Percentiles rank a stretch among this genome's conserved stretches.
Evolutionary conservation across 2,329 filamentous ascomycete species (phyloP).

Genomic region (Penicillium decumbens): DNA sequence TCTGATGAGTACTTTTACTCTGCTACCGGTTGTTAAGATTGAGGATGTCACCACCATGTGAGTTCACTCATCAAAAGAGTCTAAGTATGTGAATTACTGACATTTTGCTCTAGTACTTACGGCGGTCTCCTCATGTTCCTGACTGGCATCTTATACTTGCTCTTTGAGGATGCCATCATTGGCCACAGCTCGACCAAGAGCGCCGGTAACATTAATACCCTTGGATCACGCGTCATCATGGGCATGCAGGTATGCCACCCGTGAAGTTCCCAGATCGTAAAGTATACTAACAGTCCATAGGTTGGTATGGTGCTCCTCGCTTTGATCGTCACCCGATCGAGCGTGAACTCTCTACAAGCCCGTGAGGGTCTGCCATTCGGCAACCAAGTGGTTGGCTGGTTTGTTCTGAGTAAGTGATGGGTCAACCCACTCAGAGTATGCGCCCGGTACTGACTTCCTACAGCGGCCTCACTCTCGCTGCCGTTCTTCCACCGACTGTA

Average conservation of each 20-base stretch:
- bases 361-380: slow-evolving; percentile 79
- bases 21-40: slow-evolving; percentile 79
- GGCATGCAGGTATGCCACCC: slow-evolving; percentile 40
- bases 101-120: slow-evolving; percentile 51
- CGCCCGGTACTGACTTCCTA: slow-evolving; percentile 7
- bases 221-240: slow-evolving; percentile 43
- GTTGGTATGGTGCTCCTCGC: slow-evolving; percentile 74
- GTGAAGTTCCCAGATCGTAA: no score
- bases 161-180: slow-evolving; percentile 66
- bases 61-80: slow-evolving; percentile 9
- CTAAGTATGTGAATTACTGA: background rate
- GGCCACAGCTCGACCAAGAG: slow-evolving; percentile 31
- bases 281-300: slow-evolving; percentile 31
- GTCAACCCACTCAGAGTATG: background rate
- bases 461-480: slow-evolving; percentile 69
- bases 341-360: slow-evolving; percentile 76
- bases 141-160: slow-evolving; percentile 71
- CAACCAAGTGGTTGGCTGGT: slow-evolving; percentile 82
- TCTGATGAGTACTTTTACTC: slow-evolving; percentile 83
- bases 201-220: slow-evolving; percentile 20
- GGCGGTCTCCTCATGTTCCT: slow-evolving; percentile 74
- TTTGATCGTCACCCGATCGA: slow-evolving; percentile 82
- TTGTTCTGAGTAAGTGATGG: slow-evolving; percentile 60
- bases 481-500: slow-evolving; percentile 76
- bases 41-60: slow-evolving; percentile 74